Conservation (phyloP, 805 yeast species). For the Hanseniaspora meyeri region DNA sequence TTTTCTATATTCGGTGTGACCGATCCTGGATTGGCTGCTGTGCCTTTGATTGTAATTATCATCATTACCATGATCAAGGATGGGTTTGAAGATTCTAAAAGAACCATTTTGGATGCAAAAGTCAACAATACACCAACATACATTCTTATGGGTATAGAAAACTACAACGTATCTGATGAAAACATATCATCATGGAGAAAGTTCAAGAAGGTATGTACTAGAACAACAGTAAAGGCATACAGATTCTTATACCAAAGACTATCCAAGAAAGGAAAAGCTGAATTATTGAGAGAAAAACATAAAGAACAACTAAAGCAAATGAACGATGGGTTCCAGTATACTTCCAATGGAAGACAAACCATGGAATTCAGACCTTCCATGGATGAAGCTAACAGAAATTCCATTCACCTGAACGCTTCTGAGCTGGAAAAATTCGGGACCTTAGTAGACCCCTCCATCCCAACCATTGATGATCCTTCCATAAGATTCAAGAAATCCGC, state of each 20-base stretch:
- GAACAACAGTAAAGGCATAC: conserved; percentile 22
- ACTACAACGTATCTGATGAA: conserved; percentile 52
- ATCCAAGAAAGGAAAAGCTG: conserved; percentile 30
- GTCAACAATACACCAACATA: conserved; percentile 65
- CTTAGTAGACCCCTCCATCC: conserved; percentile 40
- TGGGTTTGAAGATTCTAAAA: conserved; percentile 68
- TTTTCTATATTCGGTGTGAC: conserved; percentile 72
- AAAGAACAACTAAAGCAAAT: conserved; percentile 21
- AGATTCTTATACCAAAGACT: conserved; percentile 22
- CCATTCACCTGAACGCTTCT: conserved; percentile 25
- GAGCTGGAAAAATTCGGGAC: conserved; percentile 36
- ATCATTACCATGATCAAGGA: conserved; percentile 64
- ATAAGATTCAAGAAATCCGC: conserved; percentile 26
- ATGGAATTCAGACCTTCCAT: conserved; percentile 29
- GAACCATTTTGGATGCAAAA: conserved; percentile 60
- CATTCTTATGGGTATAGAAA: conserved; percentile 42
- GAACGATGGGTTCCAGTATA: conserved; percentile 22
- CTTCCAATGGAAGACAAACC: conserved; percentile 24
- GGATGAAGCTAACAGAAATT: conserved; percentile 20
- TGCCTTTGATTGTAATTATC: conserved; percentile 69
- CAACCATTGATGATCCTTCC: conserved; percentile 26
- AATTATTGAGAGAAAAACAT: conserved; percentile 27
- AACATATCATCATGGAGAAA: conserved; percentile 56
- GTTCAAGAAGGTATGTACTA: conserved; percentile 44
- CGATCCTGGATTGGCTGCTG: conserved; percentile 60